These are phyloP conservation scores for Rosellinia necatrix DNA, from an alignment of 2,329 filamentous ascomycete genomes.

Conservation along the genomic window DNA sequence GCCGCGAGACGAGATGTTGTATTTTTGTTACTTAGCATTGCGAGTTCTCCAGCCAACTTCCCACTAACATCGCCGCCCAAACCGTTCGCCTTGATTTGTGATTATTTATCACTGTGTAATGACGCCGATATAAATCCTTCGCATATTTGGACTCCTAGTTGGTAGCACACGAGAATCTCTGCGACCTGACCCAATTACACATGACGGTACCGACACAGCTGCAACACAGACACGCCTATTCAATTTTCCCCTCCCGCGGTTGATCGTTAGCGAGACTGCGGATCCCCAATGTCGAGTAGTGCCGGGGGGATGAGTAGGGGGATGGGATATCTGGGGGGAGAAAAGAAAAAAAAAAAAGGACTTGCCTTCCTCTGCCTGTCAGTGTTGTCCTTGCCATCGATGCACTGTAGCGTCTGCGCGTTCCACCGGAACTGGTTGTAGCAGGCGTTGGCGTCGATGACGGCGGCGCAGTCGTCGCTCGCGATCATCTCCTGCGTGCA, in stretches of 20 bases:
- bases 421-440: constrained; percentile 47
- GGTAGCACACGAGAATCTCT: constrained; percentile 32
- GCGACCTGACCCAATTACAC: constrained; percentile 44
- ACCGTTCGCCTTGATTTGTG: too few species aligned
- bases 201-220: constrained; percentile 43
- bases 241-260: too few species aligned
- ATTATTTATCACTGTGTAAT: too few species aligned
- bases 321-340: too few species aligned
- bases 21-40: too few species aligned
- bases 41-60: too few species aligned
- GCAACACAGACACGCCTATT: constrained; percentile 45
- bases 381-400: constrained; percentile 42
- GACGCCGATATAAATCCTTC: background rate
- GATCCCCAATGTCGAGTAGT: too few species aligned
- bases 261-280: constrained; percentile 2
- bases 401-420: constrained; percentile 44
- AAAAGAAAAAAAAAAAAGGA: too few species aligned
- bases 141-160: constrained; percentile 7
- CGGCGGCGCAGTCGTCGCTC: constrained; percentile 45
- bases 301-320: too few species aligned
- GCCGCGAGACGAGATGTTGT: too few species aligned
- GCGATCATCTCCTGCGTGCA: constrained; percentile 43
- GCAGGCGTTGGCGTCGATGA: constrained; percentile 47
- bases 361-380: constrained; percentile 42
- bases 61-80: too few species aligned